Evolutionary conservation across 148 eudicot genomes (phyloP).

Genomic region (Rhododendron williamsianum): DNA sequence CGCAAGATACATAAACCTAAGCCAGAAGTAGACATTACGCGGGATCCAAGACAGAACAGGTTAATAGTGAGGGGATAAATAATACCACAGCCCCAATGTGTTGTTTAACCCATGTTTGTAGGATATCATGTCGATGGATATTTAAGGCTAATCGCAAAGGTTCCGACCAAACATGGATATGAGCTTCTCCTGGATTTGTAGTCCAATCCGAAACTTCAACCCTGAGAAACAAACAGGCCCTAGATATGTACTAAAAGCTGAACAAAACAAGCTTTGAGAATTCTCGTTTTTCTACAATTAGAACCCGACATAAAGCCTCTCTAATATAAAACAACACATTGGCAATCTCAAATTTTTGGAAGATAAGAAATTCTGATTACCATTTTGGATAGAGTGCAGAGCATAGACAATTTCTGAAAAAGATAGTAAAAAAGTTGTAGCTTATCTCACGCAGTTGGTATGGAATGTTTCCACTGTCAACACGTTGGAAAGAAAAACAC

Average conservation of each 20-base stretch:
- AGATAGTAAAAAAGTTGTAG: background rate
- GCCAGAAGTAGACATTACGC: too few relatives aligned
- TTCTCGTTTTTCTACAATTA: background rate
- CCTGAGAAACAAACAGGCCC: background rate
- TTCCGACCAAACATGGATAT: background rate
- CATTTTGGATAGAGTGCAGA: background rate
- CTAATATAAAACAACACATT: background rate
- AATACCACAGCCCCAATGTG: background rate
- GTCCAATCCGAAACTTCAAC: background rate
- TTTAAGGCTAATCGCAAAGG: background rate
- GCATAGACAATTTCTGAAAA: background rate
- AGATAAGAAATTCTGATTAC: background rate
- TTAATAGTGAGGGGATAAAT: background rate
- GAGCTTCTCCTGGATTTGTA: background rate
- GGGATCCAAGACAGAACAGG: too few relatives aligned
- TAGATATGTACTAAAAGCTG: background rate
- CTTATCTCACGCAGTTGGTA: background rate
- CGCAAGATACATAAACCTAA: background rate
- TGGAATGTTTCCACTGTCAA: background rate
- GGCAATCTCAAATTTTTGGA: background rate
- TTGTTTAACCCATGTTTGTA: background rate
- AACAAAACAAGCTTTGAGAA: background rate
- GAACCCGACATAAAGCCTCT: background rate
- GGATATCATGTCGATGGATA: background rate
- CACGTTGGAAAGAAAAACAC: background rate